These are phyloP conservation scores for Tubosaeta sp. DNA, from an alignment of 768 basidiomycete genomes.

Conservation along the genomic window DNA sequence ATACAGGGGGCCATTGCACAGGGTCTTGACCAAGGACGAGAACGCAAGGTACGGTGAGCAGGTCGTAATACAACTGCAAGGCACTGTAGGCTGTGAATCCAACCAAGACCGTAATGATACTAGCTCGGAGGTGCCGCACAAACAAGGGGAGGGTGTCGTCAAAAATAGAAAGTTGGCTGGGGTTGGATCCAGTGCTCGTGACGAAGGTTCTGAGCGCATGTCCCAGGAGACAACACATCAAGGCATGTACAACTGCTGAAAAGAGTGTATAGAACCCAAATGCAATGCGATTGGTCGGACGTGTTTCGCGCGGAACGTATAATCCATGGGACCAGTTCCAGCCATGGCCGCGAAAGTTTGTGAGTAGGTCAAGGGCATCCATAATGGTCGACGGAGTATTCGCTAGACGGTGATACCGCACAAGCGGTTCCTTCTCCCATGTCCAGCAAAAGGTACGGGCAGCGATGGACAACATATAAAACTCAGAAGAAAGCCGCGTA, in stretches of 20 bases:
- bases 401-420: conserved; percentile 10
- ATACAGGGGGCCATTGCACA: conserved; percentile 31
- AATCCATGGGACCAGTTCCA: conserved; percentile 52
- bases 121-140: conserved; percentile 35
- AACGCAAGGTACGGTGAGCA: conserved; percentile 20
- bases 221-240: no score
- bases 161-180: conserved; percentile 21
- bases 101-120: conserved; percentile 39
- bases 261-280: conserved; percentile 37
- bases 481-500: no score
- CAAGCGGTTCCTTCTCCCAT: conserved; percentile 8
- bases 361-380: conserved; percentile 48
- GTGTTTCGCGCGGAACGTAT: conserved; percentile 34
- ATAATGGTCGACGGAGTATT: conserved; percentile 1
- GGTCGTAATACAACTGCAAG: conserved; percentile 35
- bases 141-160: conserved; percentile 26
- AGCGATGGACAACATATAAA: not conserved
- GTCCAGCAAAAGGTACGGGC: conserved; percentile 20
- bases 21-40: conserved; percentile 28
- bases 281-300: conserved; percentile 33
- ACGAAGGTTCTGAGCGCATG: no score
- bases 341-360: conserved; percentile 53
- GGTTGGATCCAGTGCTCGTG: conserved; percentile 21
- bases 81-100: conserved; percentile 42
- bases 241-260: conserved; percentile 33